These are phyloP conservation scores for Dothideomycetes sp. DNA, from an alignment of 2,329 filamentous ascomycete species.

Conservation along the genomic window DNA sequence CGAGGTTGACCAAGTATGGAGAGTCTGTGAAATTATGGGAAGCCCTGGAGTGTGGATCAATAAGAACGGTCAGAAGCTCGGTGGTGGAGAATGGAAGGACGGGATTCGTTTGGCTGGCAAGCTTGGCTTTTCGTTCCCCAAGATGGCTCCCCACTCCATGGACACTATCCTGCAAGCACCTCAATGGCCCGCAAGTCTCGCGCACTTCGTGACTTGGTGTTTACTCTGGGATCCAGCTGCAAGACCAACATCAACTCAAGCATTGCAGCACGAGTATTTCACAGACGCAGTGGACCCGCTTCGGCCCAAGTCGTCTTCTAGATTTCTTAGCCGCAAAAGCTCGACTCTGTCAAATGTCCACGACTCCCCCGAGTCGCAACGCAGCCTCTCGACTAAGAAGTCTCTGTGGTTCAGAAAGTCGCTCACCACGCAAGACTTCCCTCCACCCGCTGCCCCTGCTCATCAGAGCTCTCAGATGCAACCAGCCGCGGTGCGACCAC, in stretches of 20 bases:
- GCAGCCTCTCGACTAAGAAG: conserved; percentile 63
- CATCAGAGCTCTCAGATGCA: conserved; percentile 27
- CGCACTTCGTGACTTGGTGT: conserved; percentile 95
- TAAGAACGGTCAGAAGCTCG: conserved; percentile 75
- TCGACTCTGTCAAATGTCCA: conserved; percentile 66
- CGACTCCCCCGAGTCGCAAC: conserved; percentile 47
- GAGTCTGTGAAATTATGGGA: conserved; percentile 98
- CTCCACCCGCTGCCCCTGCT: conserved; percentile 47
- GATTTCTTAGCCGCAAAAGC: conserved; percentile 77
- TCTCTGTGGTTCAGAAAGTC: conserved; percentile 93
- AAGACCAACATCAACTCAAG: conserved; percentile 83
- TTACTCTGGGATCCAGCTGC: conserved; percentile 96
- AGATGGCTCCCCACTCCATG: conserved; percentile 95
- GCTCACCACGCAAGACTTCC: conserved; percentile 69
- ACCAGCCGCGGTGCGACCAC: conserved; percentile 25
- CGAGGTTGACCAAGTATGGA: conserved; percentile 98
- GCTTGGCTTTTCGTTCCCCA: conserved; percentile 95
- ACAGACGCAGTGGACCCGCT: conserved; percentile 83
- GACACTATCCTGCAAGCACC: conserved; percentile 84
- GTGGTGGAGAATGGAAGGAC: conserved; percentile 95
- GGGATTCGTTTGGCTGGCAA: conserved; percentile 87
- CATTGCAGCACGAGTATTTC: conserved; percentile 94
- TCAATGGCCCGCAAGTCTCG: conserved; percentile 81
- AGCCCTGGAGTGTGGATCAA: conserved; percentile 98
- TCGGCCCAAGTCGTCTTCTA: conserved; percentile 82